Conservation (phyloP, 2,329 filamentous ascomycete genomes). For the Helicocarpus griseus region DNA sequence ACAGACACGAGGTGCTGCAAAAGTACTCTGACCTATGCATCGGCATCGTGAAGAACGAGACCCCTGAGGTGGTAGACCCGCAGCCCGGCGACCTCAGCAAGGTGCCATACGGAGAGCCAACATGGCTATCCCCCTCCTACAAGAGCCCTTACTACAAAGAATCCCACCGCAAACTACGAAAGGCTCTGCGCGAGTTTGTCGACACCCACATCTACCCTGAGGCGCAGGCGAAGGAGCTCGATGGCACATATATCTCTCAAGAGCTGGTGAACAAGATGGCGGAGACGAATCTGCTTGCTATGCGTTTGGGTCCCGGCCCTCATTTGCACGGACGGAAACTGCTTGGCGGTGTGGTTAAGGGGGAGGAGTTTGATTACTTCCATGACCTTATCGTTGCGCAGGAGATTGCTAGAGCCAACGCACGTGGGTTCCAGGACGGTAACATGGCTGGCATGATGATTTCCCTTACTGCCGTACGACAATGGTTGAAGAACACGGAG, state of each 20-base stretch:
- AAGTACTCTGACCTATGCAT: slow-evolving; percentile 69
- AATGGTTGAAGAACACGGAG: slow-evolving; percentile 61
- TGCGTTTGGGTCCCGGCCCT: slow-evolving; percentile 74
- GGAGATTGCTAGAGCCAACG: slow-evolving; percentile 61
- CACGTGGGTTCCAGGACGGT: slow-evolving; percentile 71
- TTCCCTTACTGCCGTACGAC: slow-evolving; percentile 65
- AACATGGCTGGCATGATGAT: slow-evolving; percentile 85
- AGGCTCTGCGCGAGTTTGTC: slow-evolving; percentile 48
- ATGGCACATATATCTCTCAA: slow-evolving; percentile 54
- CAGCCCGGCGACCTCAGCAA: slow-evolving; percentile 61
- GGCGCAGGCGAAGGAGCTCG: slow-evolving; percentile 54
- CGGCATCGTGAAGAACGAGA: slow-evolving; percentile 66
- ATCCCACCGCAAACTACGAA: slow-evolving; percentile 49
- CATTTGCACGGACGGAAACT: slow-evolving; percentile 65
- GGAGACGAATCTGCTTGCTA: slow-evolving; percentile 62
- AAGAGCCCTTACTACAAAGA: slow-evolving; percentile 53
- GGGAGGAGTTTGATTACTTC: slow-evolving; percentile 79
- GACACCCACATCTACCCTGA: slow-evolving; percentile 48
- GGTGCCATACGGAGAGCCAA: slow-evolving; percentile 76
- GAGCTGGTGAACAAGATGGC: slow-evolving; percentile 71
- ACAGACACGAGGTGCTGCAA: slow-evolving; percentile 77
- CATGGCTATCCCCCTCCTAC: slow-evolving; percentile 46
- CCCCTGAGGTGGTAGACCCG: slow-evolving; percentile 60
- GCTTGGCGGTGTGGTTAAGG: slow-evolving; percentile 56
- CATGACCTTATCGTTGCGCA: slow-evolving; percentile 70